Percentiles rank a stretch among this genome's conserved stretches.
Evolutionary conservation across 306 rosid genomes (phyloP).

Genomic region (Corylus heterophylla): DNA sequence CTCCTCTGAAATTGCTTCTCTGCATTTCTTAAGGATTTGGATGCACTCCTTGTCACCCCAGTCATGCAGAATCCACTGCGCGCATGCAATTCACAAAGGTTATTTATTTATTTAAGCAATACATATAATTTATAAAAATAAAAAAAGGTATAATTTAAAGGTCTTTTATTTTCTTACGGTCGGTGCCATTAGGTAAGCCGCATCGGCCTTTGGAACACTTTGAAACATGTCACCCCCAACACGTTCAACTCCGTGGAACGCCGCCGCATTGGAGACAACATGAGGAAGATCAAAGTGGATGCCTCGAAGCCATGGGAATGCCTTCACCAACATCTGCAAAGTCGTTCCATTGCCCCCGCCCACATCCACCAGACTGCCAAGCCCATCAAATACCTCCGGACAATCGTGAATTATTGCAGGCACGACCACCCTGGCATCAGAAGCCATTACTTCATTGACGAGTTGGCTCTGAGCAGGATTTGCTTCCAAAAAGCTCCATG

Average conservation of each 20-base stretch:
- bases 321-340: slow-evolving; percentile 32
- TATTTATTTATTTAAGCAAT: not conserved
- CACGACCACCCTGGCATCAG: slow-evolving; percentile 37
- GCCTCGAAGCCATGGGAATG: slow-evolving; percentile 46
- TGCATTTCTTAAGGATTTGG: slow-evolving; percentile 46
- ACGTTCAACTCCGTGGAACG: slow-evolving; percentile 31
- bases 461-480: not conserved
- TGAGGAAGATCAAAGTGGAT: slow-evolving; percentile 75
- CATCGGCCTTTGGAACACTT: slow-evolving; percentile 71
- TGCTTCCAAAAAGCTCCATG: slow-evolving; percentile 43
- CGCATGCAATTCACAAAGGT: not conserved
- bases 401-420: slow-evolving; percentile 31
- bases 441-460: slow-evolving; percentile 42
- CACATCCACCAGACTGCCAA: slow-evolving; percentile 59
- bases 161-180: too few species aligned
- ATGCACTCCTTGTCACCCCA: slow-evolving; percentile 68
- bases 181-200: slow-evolving; percentile 50
- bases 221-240: slow-evolving; percentile 68
- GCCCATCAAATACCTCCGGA: not conserved
- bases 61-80: slow-evolving; percentile 55
- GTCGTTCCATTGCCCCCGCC: slow-evolving; percentile 72
- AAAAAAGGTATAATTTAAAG: too few species aligned
- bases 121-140: too few species aligned
- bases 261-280: slow-evolving; percentile 39
- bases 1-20: slow-evolving; percentile 40